Conservation (phyloP, 306 rosid genomes). For the Cyamopsis tetragonoloba region DNA sequence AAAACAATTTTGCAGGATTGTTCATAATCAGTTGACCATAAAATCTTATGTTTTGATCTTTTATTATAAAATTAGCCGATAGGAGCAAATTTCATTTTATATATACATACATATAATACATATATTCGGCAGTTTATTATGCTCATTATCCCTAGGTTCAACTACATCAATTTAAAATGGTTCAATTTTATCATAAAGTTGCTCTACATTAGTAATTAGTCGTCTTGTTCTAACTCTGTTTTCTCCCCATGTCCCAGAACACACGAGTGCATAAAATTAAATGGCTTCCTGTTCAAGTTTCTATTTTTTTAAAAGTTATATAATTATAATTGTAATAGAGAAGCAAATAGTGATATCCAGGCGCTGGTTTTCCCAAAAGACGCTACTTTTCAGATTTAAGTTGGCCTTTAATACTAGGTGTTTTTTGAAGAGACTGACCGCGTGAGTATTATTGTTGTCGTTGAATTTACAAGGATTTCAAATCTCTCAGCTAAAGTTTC, state of each 20-base stretch:
- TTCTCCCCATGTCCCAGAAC: background rate
- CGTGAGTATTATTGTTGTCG: background rate
- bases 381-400: background rate
- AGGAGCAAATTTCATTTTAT: background rate
- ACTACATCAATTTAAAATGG: background rate
- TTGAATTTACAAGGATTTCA: background rate
- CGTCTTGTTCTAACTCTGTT: background rate
- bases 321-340: background rate
- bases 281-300: no score
- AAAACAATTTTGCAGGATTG: background rate
- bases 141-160: background rate
- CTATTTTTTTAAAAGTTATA: no score
- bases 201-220: no score
- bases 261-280: background rate
- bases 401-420: background rate
- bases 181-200: no score
- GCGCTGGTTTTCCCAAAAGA: background rate
- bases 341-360: background rate
- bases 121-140: background rate
- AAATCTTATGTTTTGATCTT: background rate
- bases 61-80: background rate
- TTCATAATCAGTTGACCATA: background rate
- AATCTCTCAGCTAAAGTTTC: background rate
- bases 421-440: background rate
- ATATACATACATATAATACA: no score